These are phyloP conservation scores for Leishmania lainsoni DNA, from an alignment of 208 protist genomes.

Conservation along the genomic window DNA sequence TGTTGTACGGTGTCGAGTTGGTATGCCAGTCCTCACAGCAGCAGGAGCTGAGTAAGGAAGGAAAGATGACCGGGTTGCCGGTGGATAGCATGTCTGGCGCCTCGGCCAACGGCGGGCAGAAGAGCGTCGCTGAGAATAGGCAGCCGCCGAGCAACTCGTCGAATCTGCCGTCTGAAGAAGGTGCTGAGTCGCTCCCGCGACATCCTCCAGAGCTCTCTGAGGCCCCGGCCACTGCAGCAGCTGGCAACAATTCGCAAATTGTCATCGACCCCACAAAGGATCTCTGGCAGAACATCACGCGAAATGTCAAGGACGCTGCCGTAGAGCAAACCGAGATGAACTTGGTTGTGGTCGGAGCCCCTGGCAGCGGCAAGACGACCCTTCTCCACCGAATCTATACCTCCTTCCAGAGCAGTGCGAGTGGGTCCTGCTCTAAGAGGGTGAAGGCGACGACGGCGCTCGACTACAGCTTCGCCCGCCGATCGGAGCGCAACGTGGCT, in stretches of 20 bases:
- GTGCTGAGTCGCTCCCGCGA: neutral
- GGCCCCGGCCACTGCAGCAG: constrained; percentile 7
- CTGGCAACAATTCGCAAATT: constrained; percentile 33
- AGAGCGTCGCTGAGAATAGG: neutral
- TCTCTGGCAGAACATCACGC: constrained; percentile 88
- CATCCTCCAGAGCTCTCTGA: constrained; percentile 9
- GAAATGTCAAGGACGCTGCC: constrained; percentile 70
- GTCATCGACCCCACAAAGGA: constrained; percentile 82
- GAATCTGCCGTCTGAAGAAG: neutral
- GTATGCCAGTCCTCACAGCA: neutral
- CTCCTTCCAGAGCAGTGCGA: constrained; percentile 44
- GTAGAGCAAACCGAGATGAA: constrained; percentile 70
- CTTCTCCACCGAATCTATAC: constrained; percentile 78
- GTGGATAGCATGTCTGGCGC: neutral
- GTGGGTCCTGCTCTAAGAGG: constrained; percentile 37
- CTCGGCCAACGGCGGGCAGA: neutral
- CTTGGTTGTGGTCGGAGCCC: constrained; percentile 70
- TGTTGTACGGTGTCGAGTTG: neutral
- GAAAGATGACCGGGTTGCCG: neutral
- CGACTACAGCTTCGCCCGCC: constrained; percentile 85
- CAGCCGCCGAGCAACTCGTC: too few species aligned
- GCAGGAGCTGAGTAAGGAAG: neutral
- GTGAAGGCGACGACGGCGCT: constrained; percentile 89
- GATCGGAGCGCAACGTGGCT: constrained; percentile 73
- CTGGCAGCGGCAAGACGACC: constrained; percentile 82